These are phyloP conservation scores for Lentinula sp. DNA, from an alignment of 768 basidiomycete species.

Conservation along the genomic window DNA sequence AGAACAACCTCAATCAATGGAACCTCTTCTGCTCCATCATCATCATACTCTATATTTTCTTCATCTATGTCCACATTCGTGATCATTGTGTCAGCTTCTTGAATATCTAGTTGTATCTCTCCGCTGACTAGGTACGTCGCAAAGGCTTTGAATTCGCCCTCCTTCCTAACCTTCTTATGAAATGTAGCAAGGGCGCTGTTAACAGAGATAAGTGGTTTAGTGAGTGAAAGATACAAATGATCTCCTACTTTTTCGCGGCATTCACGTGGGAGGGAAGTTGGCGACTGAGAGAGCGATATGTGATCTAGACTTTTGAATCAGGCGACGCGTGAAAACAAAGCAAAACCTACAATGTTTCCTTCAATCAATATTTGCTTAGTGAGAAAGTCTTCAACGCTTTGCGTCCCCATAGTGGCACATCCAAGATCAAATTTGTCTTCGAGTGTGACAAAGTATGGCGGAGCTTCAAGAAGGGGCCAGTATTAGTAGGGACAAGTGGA, in stretches of 20 bases:
- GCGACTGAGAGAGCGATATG: constrained; percentile 72
- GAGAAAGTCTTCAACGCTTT: constrained; percentile 38
- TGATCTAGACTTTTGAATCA: constrained; percentile 46
- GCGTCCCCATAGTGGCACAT: constrained; percentile 30
- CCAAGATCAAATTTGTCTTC: background rate
- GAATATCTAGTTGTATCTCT: constrained; percentile 25
- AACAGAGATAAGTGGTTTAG: background rate
- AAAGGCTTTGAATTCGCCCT: constrained; percentile 30
- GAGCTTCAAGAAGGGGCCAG: background rate
- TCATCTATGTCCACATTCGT: constrained; percentile 29
- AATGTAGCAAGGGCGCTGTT: constrained; percentile 60
- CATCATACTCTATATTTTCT: constrained; percentile 23
- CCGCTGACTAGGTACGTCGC: constrained; percentile 77
- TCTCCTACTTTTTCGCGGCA: constrained; percentile 67
- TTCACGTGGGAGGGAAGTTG: constrained; percentile 70
- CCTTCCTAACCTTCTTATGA: constrained; percentile 33
- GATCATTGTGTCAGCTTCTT: constrained; percentile 22
- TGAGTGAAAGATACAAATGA: background rate
- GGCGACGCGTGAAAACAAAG: background rate
- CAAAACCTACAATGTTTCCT: constrained; percentile 35
- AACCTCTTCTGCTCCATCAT: constrained; percentile 37
- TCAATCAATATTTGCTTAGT: constrained; percentile 48
- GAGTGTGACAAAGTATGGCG: no score
- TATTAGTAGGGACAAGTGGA: no score
- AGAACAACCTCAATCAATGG: constrained; percentile 45